phyloP scores from a whole-genome alignment of 2,329 filamentous ascomycete genomes.

The Coniella vitis region DNA sequence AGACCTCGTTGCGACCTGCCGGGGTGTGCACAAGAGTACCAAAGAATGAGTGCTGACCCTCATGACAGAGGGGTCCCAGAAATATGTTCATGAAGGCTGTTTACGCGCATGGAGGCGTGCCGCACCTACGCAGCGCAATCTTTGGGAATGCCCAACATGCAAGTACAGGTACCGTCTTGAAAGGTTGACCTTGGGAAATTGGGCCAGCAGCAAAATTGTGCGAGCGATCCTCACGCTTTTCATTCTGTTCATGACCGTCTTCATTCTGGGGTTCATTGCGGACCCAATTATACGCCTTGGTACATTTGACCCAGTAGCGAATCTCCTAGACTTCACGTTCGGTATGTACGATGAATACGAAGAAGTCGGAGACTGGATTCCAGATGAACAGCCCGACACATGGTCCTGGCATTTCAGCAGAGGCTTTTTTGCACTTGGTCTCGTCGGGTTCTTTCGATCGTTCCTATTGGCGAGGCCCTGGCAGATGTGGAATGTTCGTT shows the following conservation, averaged over 20 bases:
- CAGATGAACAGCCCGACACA: slow-evolving; percentile 44
- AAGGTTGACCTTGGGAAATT: slow-evolving; percentile 67
- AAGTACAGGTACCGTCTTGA: slow-evolving; percentile 74
- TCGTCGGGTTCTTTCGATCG: slow-evolving; percentile 79
- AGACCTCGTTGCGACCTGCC: neutral
- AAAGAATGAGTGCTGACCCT: neutral
- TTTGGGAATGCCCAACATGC: slow-evolving; percentile 84
- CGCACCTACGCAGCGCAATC: slow-evolving; percentile 63
- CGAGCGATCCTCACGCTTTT: slow-evolving; percentile 64
- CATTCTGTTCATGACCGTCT: slow-evolving; percentile 67
- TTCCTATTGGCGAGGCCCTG: slow-evolving; percentile 68
- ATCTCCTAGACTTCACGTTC: slow-evolving; percentile 46
- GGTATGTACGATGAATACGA: slow-evolving; percentile 32
- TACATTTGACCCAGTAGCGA: slow-evolving; percentile 62
- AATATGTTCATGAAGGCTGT: slow-evolving; percentile 91
- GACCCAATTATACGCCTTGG: slow-evolving; percentile 89
- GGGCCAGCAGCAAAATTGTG: slow-evolving; percentile 58
- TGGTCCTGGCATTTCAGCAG: slow-evolving; percentile 86
- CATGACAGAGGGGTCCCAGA: slow-evolving; percentile 62
- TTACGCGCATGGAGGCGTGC: slow-evolving; percentile 75
- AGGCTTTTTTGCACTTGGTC: slow-evolving; percentile 80
- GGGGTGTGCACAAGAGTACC: neutral
- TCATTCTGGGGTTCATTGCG: slow-evolving; percentile 81
- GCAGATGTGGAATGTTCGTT: slow-evolving; percentile 70
- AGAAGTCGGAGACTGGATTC: slow-evolving; percentile 30